A percentile compares a stretch with the other conserved stretches of the same genome.
phyloP scores from a whole-genome alignment of 2,329 filamentous ascomycete genomes.

The Botrytis medusae region DNA sequence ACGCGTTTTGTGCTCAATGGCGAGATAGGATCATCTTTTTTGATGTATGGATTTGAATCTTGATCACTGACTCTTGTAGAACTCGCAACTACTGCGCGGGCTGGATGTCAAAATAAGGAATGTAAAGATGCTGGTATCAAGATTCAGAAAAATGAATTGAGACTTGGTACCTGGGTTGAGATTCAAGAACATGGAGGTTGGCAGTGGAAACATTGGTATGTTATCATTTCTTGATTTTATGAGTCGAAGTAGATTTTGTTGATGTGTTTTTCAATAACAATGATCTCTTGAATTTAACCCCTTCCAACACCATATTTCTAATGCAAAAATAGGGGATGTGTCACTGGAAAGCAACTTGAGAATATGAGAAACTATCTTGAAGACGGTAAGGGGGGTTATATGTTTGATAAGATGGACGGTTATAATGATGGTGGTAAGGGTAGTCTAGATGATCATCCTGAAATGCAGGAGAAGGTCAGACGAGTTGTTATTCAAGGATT shows the following conservation, averaged over 20 bases:
- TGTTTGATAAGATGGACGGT: constrained; percentile 49
- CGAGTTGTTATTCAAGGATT: constrained; percentile 74
- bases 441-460: constrained; percentile 46
- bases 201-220: constrained; percentile 85
- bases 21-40: not conserved
- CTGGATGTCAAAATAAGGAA: constrained; percentile 66
- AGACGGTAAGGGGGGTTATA: constrained; percentile 48
- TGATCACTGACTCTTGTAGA: constrained; percentile 52
- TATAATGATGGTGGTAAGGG: constrained; percentile 79
- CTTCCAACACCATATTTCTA: not conserved
- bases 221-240: constrained; percentile 30
- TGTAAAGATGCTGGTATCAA: constrained; percentile 72
- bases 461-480: constrained; percentile 71
- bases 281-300: not conserved
- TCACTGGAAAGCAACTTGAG: constrained; percentile 71
- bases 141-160: constrained; percentile 75
- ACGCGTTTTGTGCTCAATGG: not conserved
- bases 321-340: constrained; percentile 68
- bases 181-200: constrained; percentile 61
- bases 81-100: constrained; percentile 66
- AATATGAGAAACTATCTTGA: constrained; percentile 61
- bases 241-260: not conserved
- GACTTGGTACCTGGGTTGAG: constrained; percentile 72
- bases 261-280: not conserved
- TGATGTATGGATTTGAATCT: not conserved